phyloP scores from a whole-genome alignment of 345 rosid species.

The Turnera subulata region DNA sequence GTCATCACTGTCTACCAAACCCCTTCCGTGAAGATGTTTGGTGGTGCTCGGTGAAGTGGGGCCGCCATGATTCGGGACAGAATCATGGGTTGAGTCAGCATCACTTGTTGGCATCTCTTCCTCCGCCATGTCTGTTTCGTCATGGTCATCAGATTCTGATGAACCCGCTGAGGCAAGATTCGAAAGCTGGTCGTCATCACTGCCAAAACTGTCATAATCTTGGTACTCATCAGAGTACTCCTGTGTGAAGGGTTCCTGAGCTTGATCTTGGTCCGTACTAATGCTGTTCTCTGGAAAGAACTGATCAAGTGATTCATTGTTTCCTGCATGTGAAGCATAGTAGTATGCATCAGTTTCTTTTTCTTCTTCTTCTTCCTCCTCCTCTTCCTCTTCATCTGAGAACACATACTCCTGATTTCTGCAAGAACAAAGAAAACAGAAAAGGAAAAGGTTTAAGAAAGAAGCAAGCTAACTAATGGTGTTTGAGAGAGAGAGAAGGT shows the following conservation, averaged over 20 bases:
- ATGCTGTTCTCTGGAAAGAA: slow-evolving; percentile 20
- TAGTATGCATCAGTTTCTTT: not conserved
- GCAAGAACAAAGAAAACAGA: slow-evolving; percentile 1
- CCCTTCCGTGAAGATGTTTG: slow-evolving; percentile 26
- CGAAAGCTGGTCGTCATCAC: slow-evolving; percentile 40
- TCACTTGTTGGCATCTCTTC: slow-evolving; percentile 22
- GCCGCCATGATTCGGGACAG: slow-evolving; percentile 25
- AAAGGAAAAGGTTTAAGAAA: not conserved
- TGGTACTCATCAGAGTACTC: slow-evolving; percentile 22
- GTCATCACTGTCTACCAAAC: slow-evolving; percentile 39
- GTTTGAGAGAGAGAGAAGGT: no score
- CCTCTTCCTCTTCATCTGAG: slow-evolving; percentile 69
- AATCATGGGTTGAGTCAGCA: slow-evolving; percentile 20
- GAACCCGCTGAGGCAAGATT: slow-evolving; percentile 41
- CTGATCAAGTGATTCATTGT: slow-evolving; percentile 30
- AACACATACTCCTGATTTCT: slow-evolving; percentile 58
- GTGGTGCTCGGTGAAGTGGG: slow-evolving; percentile 31
- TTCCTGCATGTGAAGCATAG: no score
- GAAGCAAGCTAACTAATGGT: no score
- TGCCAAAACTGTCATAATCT: slow-evolving; percentile 25
- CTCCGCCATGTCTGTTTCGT: slow-evolving; percentile 21
- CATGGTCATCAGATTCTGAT: slow-evolving; percentile 43
- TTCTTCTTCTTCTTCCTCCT: slow-evolving; percentile 34
- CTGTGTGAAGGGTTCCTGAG: slow-evolving; percentile 19
- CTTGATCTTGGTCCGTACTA: not conserved